A percentile compares a stretch with the other conserved stretches of the same genome.
Conservation (phyloP, 192 early-diverging fungal genomes). For the Lunasporangiospora selenospora region DNA sequence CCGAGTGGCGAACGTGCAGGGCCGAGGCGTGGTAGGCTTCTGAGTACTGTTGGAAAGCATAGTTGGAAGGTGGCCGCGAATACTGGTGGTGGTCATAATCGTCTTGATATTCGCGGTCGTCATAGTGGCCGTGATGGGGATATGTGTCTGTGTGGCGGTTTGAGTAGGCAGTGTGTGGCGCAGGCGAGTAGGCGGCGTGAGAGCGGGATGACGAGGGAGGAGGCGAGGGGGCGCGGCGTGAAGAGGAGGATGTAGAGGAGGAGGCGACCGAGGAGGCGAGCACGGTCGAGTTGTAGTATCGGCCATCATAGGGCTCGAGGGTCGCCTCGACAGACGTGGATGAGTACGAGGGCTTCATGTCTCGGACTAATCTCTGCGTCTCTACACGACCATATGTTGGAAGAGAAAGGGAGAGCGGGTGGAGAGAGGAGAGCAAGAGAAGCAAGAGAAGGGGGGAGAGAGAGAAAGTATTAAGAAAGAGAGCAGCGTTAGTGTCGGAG, state of each 20-base stretch:
- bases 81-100: slow-evolving; percentile 18
- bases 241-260: neutral
- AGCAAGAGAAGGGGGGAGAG: neutral
- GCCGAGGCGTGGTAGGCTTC: neutral
- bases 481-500: neutral
- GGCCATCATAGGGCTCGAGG: slow-evolving; percentile 10
- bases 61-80: neutral
- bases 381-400: no score
- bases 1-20: slow-evolving; percentile 21
- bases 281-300: slow-evolving; percentile 9
- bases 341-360: slow-evolving; percentile 26
- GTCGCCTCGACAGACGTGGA: slow-evolving; percentile 10
- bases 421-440: neutral
- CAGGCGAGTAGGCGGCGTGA: slow-evolving; percentile 7
- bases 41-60: neutral
- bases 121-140: slow-evolving; percentile 4
- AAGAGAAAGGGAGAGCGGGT: neutral
- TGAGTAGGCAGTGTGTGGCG: no score
- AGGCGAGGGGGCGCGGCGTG: neutral
- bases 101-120: slow-evolving; percentile 1
- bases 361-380: no score
- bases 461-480: neutral
- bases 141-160: neutral
- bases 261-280: neutral
- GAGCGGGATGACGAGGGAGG: slow-evolving; percentile 8